Percentiles rank a stretch among this genome's conserved stretches.
phyloP scores from a whole-genome alignment of 2,329 filamentous ascomycete genomes.

The Stemphylium vesicarium region DNA sequence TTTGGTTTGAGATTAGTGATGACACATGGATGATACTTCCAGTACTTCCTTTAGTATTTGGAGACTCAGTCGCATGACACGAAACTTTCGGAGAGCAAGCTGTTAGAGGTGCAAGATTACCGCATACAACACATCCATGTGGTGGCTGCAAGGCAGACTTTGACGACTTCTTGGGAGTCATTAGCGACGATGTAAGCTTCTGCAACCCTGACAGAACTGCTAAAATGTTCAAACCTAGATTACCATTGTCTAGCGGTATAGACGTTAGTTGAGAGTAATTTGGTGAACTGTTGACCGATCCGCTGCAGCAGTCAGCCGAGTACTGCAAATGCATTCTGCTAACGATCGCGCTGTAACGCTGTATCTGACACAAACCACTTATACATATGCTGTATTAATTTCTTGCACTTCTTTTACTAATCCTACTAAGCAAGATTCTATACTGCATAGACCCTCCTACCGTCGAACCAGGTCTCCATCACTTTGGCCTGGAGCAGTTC shows the following conservation, averaged over 20 bases:
- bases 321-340: too few species aligned
- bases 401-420: neutral
- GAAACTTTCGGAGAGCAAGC: neutral
- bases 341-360: too few species aligned
- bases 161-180: neutral
- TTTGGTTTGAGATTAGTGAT: conserved; percentile 23
- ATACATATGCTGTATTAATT: too few species aligned
- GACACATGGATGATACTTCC: conserved; percentile 24
- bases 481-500: conserved; percentile 57
- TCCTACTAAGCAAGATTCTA: neutral
- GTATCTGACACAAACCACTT: too few species aligned
- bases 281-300: too few species aligned
- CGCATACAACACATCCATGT: neutral
- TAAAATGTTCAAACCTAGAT: neutral
- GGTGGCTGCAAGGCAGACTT: neutral
- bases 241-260: too few species aligned
- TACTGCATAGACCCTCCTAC: conserved; percentile 40
- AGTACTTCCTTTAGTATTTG: neutral
- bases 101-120: neutral
- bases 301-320: too few species aligned
- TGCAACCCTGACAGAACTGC: neutral
- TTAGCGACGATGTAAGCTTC: neutral
- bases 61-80: neutral
- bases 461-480: conserved; percentile 62
- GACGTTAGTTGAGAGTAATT: too few species aligned